Base-by-base conservation (phyloP, 2,329 filamentous ascomycete species). In the Exophiala alcalophila region DNA sequence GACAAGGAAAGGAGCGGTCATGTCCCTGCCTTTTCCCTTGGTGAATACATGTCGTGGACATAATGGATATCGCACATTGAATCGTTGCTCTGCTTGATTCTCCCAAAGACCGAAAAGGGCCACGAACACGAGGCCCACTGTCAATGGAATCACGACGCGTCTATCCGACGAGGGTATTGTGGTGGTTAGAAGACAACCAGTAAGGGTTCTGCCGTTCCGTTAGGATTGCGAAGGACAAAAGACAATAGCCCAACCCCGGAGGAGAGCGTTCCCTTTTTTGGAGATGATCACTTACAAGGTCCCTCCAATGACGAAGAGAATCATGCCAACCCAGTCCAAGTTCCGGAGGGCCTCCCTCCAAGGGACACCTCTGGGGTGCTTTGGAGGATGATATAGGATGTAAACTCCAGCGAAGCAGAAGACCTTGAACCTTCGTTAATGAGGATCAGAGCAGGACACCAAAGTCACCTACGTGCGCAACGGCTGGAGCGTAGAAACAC, bases 11-110 rank as follows among this genome's bases (percentile, higher is more conserved):
- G 70, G 69, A 0, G 66, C 69, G 0, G 70, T 72, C 33, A 74
- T 65, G 28, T 71, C 68, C n/a, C 71, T 62, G 2, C 71, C 71
- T 18, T 61, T 56, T 10, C 65, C 64, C 9, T 64, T 59, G 5
- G 66, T 65, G 54, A 74, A 74, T 51, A 74, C 60, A 33, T 64
- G 61, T 0, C 66, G 61, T 6, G 70, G 71, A 2, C 67, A 69
- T 11, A 74, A 57, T 1, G 62, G 65, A 31, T 63, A 63, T 50
- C 63, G 63, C 9, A 65, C 49, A 4, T 37, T 37, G 12, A 25
- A 25, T 23, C 31, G 19, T 19, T 34, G 31, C 31, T 34, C 31
- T n/a, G 16, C 57, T 59, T 12, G 57, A 1, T 61, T 63, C 52
- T 68, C 65, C 61, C 64, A 69, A 9, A 69, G 43, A 2, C 55